Base-by-base conservation (phyloP, 2,329 filamentous ascomycete genomes). In the Fusarium sp. region DNA sequence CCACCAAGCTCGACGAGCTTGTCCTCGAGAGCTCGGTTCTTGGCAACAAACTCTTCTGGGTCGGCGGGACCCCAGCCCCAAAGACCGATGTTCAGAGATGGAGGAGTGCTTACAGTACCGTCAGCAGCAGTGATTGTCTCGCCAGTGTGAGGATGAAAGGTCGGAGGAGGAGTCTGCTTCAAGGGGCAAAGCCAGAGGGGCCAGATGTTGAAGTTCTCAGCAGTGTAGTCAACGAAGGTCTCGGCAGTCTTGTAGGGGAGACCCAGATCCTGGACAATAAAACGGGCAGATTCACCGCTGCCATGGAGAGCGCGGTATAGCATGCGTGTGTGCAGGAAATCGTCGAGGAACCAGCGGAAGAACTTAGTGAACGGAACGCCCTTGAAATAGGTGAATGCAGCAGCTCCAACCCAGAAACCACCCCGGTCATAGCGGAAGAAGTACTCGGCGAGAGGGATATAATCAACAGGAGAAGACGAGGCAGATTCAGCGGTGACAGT, bases 341-440 rank as follows among this genome's bases (percentile, higher is more conserved):
- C 89, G 81, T 93, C 89, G 50, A 93, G 84, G 75, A 90, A 86
- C 87, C 88, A 90, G 66, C 91, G 87, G 46, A 89, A 91, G 77
- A 87, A 84, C 61, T 83, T 82, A 73, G 85, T 91, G 79, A 92
- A 92, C 8, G 91, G 91, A 4, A 89, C 86, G 44, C 84, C 82
- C 47, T 79, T 79, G 83, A 92, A 92, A 82, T 92, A 93, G 43
- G 85, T 83, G 78, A 91, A 93, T 5, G 89, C 90, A 16, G 87
- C 86, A 9, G 82, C 81, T 45, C 89, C 91, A 40, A 92, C 90
- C 91, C 91, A 93, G 84, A 93, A 93, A 16, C 89, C 90, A 55
- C 90, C 91, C 46, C 91, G 87, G 79, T 93, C 91, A 81, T 93
- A 93, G 53, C 91, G 87, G 83, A 93, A 93, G 70, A 93, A 88